phyloP scores from a whole-genome alignment of 345 rosid species.

The Eucalyptus polyanthemos region DNA sequence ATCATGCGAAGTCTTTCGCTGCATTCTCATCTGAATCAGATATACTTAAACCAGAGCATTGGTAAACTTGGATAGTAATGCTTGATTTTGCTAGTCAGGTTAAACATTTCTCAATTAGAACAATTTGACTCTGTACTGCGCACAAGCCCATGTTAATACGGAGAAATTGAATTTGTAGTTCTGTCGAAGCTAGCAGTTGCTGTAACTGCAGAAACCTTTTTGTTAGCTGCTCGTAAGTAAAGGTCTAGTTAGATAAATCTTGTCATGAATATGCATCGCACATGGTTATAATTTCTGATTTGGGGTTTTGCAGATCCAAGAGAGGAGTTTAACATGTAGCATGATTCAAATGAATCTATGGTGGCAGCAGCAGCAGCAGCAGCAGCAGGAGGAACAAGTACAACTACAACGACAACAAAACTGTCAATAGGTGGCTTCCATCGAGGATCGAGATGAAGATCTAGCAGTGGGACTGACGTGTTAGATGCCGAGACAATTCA shows the following conservation, averaged over 20 bases:
- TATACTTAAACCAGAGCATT: neutral
- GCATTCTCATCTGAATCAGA: neutral
- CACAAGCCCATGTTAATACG: neutral
- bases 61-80: neutral
- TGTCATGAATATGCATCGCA: neutral
- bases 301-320: slow-evolving; percentile 30
- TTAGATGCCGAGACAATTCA: neutral
- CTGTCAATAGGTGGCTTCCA: neutral
- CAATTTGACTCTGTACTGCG: neutral
- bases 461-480: neutral
- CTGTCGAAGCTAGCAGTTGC: neutral
- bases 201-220: neutral
- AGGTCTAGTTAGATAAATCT: neutral
- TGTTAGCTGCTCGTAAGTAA: neutral
- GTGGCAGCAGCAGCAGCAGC: slow-evolving; percentile 5
- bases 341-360: slow-evolving; percentile 16
- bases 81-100: neutral
- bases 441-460: neutral
- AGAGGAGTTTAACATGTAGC: slow-evolving; percentile 42
- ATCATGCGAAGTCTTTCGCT: neutral
- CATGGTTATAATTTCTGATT: neutral
- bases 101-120: neutral
- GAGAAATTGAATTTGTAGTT: neutral
- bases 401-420: neutral
- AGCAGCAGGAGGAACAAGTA: neutral